Evolutionary conservation across 805 yeast genomes (phyloP).

Genomic region (Teunomyces gatunensis): DNA sequence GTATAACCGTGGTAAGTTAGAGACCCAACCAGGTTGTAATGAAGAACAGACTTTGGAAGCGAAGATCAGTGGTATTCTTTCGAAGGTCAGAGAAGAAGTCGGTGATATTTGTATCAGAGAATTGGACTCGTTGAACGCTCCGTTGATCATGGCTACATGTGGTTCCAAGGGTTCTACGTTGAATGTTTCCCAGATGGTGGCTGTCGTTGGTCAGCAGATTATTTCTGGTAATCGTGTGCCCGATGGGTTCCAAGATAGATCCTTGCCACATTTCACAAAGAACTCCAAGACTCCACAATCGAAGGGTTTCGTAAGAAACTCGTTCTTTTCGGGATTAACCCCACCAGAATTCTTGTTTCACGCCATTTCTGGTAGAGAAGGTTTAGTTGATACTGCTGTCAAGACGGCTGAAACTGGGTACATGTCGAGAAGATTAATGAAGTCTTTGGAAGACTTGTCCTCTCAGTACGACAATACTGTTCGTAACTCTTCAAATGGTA

Average conservation of each 20-base stretch:
- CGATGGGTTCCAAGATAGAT: slow-evolving; percentile 99
- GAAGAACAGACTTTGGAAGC: slow-evolving; percentile 98
- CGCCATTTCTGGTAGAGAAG: slow-evolving; percentile 99
- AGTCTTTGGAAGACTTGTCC: slow-evolving; percentile 93
- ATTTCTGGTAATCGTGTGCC: slow-evolving; percentile 99
- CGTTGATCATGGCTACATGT: slow-evolving; percentile 98
- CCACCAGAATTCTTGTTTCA: slow-evolving; percentile 98
- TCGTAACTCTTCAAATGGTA: slow-evolving; percentile 91
- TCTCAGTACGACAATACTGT: slow-evolving; percentile 92
- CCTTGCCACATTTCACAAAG: slow-evolving; percentile 94
- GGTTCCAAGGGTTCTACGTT: slow-evolving; percentile 98
- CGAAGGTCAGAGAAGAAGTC: slow-evolving; percentile 97
- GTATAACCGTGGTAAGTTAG: slow-evolving; percentile 81
- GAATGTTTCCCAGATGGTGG: slow-evolving; percentile 99
- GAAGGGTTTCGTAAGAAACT: slow-evolving; percentile 95
- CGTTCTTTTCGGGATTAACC: slow-evolving; percentile 87
- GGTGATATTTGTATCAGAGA: slow-evolving; percentile 97
- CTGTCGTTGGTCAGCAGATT: slow-evolving; percentile 98
- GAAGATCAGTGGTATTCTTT: slow-evolving; percentile 90
- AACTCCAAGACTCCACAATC: slow-evolving; percentile 96
- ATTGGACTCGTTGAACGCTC: slow-evolving; percentile 87
- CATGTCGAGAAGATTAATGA: slow-evolving; percentile 97
- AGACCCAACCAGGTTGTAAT: slow-evolving; percentile 98
- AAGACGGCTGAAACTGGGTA: slow-evolving; percentile 99
- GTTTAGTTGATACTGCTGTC: slow-evolving; percentile 98